Base-by-base conservation (phyloP, 495 filamentous ascomycete species). In the Xylaria curta region DNA sequence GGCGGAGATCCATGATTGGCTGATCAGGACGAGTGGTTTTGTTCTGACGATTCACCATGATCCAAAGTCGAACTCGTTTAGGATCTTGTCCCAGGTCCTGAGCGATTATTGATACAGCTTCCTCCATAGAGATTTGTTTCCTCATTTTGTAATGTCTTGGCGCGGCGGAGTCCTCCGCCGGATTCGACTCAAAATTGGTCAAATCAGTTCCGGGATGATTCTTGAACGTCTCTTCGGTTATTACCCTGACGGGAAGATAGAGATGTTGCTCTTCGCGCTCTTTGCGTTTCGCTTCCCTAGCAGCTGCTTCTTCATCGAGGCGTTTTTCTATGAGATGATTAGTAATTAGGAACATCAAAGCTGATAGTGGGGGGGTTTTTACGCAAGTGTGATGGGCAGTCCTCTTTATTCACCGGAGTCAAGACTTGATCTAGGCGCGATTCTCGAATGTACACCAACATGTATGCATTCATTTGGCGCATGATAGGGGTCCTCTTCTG, bases 41-140 rank as follows among this genome's bases (percentile, higher is more conserved):
- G 78, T 99, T 99, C 77, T 99, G 96, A 12, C 96, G 93, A 76
- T 97, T 98, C 0, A 99, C 97, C 94, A 99, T 97, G 49, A 92
- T 89, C 97, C 96, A 98, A 56, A 97, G 86, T 38, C 96, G 89
- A 26, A 98, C 80, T 42, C 86, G 85, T 53, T 87, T 87, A 4
- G 89, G 83, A 62, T 91, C 88, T 61, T 89, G 80, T 3, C 82
- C 84, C n/a, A 89, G 82, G 64, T 97, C 91, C 26, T 88, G 83
- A 0, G 91, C 95, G 65, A 97, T 85, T 42, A 82, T 82, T 49
- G 87, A 81, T 12, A 89, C 88, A 71, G 98, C 87, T 3, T 97
- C 93, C 36, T 89, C 80, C 31, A 98, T 86, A 2, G 91, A 93
- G 58, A 90, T 90, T 12, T 90, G 85, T 67, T 90, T 89, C 6